Conservation (phyloP, 192 early-diverging fungal species). For the Gryganskiella cystojenkinii region DNA sequence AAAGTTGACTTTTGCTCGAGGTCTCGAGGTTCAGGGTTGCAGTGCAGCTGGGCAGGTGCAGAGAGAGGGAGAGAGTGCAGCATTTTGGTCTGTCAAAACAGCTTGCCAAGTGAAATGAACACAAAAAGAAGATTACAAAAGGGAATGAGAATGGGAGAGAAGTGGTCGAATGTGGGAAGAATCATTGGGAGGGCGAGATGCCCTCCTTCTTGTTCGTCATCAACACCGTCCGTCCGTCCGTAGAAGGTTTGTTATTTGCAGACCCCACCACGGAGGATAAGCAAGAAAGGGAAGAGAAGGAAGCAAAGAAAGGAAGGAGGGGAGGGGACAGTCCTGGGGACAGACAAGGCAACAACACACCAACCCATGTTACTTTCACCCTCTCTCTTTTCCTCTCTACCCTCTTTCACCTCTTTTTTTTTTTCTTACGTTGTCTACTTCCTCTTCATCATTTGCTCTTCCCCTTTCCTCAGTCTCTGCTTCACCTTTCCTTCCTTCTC, state of each 20-base stretch:
- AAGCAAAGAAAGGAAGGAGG: background rate
- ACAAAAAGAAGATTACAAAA: background rate
- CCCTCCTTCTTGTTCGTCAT: too few relatives aligned
- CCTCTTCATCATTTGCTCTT: background rate
- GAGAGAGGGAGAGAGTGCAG: too few relatives aligned
- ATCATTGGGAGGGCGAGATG: too few relatives aligned
- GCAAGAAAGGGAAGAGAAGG: background rate
- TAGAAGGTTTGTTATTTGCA: too few relatives aligned
- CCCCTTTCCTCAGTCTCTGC: background rate
- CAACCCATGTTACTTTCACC: background rate
- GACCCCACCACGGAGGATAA: too few relatives aligned
- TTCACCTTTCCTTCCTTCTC: background rate
- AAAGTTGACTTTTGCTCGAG: too few relatives aligned
- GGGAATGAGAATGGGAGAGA: conserved; percentile 2
- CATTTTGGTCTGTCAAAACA: too few relatives aligned
- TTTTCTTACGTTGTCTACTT: background rate
- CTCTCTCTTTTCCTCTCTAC: background rate
- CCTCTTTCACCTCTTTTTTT: conserved; percentile 1
- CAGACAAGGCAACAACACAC: background rate
- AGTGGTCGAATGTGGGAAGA: too few relatives aligned
- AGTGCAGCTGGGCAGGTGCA: too few relatives aligned
- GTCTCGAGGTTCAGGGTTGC: too few relatives aligned
- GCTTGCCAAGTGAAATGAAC: background rate
- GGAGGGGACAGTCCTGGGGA: background rate
- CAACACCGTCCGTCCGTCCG: too few relatives aligned